Evolutionary conservation across 208 protist genomes (phyloP).

Genomic region (Crithidia bombi): DNA sequence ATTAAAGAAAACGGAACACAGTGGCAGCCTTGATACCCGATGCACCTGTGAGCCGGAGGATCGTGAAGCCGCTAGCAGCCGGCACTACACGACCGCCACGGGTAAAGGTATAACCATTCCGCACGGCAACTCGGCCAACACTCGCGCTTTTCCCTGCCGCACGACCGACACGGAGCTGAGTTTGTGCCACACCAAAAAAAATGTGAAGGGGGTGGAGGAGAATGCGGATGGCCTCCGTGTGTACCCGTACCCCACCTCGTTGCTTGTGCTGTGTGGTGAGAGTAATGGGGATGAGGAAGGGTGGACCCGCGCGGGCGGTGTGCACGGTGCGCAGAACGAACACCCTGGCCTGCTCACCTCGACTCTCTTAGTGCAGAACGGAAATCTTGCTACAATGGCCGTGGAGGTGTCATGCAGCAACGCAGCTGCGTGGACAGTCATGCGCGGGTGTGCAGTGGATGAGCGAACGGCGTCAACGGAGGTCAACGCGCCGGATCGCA

Average conservation of each 20-base stretch:
- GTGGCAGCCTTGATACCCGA: not conserved
- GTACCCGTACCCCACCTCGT: conserved; percentile 21
- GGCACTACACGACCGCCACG: conserved; percentile 1
- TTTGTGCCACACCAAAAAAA: conserved; percentile 15
- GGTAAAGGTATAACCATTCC: not conserved
- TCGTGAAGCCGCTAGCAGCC: not conserved
- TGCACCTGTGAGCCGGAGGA: not conserved
- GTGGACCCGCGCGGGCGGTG: not conserved
- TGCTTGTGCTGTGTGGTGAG: conserved; percentile 12
- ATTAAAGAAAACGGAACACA: not conserved
- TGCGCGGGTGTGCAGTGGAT: not conserved
- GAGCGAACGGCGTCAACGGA: not conserved
- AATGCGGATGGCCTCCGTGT: conserved; percentile 10
- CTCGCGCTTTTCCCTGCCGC: not conserved
- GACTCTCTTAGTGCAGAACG: conserved; percentile 29
- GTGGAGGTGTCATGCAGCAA: conserved; percentile 16
- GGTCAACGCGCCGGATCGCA: not conserved
- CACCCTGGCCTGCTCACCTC: not conserved
- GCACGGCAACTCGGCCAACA: not conserved
- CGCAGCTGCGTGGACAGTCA: not conserved
- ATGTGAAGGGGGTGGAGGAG: conserved; percentile 7
- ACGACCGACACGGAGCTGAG: conserved; percentile 21
- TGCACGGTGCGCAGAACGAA: not conserved
- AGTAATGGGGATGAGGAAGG: not conserved
- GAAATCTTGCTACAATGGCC: not conserved